Base-by-base conservation (phyloP, 176 grass and related monocot genomes). In the Pontederia crassipes region DNA sequence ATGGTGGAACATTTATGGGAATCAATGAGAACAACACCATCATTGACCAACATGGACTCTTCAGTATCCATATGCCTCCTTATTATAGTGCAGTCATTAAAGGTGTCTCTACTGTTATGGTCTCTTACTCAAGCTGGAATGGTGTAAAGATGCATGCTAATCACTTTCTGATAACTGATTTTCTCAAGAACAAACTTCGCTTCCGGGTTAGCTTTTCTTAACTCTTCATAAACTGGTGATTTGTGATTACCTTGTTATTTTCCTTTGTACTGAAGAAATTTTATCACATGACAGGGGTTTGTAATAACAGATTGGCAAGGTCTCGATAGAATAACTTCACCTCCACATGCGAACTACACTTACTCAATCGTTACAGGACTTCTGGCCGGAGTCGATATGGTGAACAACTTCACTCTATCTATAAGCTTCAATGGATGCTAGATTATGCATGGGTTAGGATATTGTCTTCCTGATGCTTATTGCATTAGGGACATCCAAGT, bases 41-140 rank as follows among this genome's bases (percentile, higher is more conserved):
- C 45, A 64, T 64, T 24, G 45, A 64, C 47, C 61, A 18, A n/a
- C 14, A 24, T 11, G 61, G 61, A 47, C 61, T 64, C 14, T 40
- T 62, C 14, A 1, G 32, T 4, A 62, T 62, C 28, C 59, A 62
- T 46, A 46, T 62, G 35, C 61, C 61, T 64, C 26, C 61, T 64
- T 64, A 64, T 17, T 64, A 64, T 64, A 17, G 48, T 64, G 40
- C 61, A 14, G 20, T 64, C 1, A 46, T 16, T 17, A 64, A 64
- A 17, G 61, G 61, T 26, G 61, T 64, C 8, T 47, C 61, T 2
- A 48, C 61, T 4, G 61, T 64, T 16, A 64, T 64, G 32, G 61
- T 64, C 48, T 64, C 61, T 18, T 64, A 64, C 48, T 64, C 61
- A 48, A 64, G 61, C 28, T 64, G 40, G 61, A 64, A 64, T 13